Conservation (phyloP, 2,329 filamentous ascomycete genomes). For the Xylaria sp. region DNA sequence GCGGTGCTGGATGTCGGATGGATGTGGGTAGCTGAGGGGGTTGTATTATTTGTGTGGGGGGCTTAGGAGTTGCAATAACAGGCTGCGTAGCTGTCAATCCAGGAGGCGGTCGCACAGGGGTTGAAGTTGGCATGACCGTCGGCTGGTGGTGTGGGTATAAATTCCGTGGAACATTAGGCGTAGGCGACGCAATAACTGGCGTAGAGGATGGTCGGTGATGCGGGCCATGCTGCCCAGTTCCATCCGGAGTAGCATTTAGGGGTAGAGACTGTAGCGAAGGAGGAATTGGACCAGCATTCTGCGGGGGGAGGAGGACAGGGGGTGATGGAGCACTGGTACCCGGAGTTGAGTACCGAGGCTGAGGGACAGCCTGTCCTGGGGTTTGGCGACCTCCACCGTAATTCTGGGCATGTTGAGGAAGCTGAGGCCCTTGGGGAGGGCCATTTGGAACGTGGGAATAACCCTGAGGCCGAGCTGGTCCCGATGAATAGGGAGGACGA, state of each 20-base stretch:
- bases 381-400: constrained; percentile 42
- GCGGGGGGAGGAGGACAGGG: constrained; percentile 49
- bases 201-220: constrained; percentile 49
- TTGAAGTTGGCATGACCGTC: constrained; percentile 37
- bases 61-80: constrained; percentile 35
- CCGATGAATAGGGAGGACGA: constrained; percentile 46
- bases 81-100: constrained; percentile 40
- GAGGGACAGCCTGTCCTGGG: constrained; percentile 42
- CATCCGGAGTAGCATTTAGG: constrained; percentile 48
- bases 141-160: constrained; percentile 40
- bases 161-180: constrained; percentile 40
- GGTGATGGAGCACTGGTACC: constrained; percentile 44
- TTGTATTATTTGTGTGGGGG: constrained; percentile 39
- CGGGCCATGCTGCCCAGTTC: constrained; percentile 47
- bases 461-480: constrained; percentile 44
- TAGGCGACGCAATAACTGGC: constrained; percentile 45
- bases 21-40: constrained; percentile 40
- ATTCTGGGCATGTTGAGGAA: constrained; percentile 42
- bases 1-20: constrained; percentile 38
- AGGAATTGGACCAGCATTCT: constrained; percentile 47
- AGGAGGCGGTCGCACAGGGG: constrained; percentile 43
- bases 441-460: constrained; percentile 43
- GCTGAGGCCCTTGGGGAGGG: constrained; percentile 42
- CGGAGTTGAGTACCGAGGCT: constrained; percentile 53
- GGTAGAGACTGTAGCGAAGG: constrained; percentile 47